Percentiles rank a stretch among this genome's conserved stretches.
phyloP scores from a whole-genome alignment of 768 basidiomycete species.

The Strobilomyces echinocephalus region DNA sequence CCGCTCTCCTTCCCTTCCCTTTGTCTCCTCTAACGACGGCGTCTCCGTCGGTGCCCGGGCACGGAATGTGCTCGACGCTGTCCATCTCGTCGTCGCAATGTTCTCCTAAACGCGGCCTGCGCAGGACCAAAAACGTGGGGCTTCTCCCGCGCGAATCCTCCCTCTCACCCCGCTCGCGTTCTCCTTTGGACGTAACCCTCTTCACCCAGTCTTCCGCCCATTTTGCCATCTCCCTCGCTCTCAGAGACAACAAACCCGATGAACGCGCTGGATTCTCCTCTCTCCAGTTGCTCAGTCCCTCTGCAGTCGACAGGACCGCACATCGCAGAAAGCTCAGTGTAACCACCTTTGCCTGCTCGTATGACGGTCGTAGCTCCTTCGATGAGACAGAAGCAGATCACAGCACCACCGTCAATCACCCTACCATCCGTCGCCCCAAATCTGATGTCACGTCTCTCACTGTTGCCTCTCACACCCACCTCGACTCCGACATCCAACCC shows the following conservation, averaged over 20 bases:
- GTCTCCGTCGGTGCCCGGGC: constrained; percentile 35
- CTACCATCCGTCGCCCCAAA: constrained; percentile 32
- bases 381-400: constrained; percentile 52
- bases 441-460: constrained; percentile 33
- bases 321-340: constrained; percentile 57
- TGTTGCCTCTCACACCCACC: constrained; percentile 34
- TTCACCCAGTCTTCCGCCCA: constrained; percentile 61
- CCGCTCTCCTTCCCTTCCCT: constrained; percentile 27
- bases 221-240: constrained; percentile 49
- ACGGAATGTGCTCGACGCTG: constrained; percentile 14
- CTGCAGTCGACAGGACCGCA: constrained; percentile 25
- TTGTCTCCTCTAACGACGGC: constrained; percentile 40
- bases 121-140: constrained; percentile 37
- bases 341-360: constrained; percentile 48
- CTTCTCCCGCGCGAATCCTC: constrained; percentile 27
- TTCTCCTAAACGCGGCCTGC: constrained; percentile 33
- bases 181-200: constrained; percentile 70
- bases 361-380: constrained; percentile 31
- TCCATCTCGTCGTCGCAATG: constrained; percentile 24
- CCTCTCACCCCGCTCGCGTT: constrained; percentile 47
- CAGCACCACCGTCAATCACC: constrained; percentile 25
- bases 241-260: constrained; percentile 69
- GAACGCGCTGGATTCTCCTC: constrained; percentile 49
- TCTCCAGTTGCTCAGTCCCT: constrained; percentile 45
- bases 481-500: constrained; percentile 35